These are phyloP conservation scores for Rhynchospora breviuscula DNA, from an alignment of 176 grass and related monocot genomes.

Conservation along the genomic window DNA sequence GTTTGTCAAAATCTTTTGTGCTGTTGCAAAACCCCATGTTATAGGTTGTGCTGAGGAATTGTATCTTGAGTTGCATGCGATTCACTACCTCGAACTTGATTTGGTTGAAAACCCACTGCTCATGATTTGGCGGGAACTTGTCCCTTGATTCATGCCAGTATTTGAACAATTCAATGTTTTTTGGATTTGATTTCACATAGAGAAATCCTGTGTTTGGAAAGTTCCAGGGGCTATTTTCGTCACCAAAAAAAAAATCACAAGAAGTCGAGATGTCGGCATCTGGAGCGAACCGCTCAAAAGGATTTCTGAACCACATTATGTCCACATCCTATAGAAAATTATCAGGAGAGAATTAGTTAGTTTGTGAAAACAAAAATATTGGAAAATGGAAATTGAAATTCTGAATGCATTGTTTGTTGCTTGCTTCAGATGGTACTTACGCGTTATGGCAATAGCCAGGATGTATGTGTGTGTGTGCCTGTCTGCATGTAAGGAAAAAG, in stretches of 20 bases:
- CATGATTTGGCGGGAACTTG: slow-evolving; percentile 42
- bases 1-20: slow-evolving; percentile 55
- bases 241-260: slow-evolving; percentile 63
- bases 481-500: no score
- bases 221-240: slow-evolving; percentile 44
- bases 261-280: slow-evolving; percentile 57
- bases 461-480: no score
- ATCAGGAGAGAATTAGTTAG: background rate
- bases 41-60: slow-evolving; percentile 60
- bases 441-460: no score
- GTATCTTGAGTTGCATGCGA: slow-evolving; percentile 39
- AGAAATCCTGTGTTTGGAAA: slow-evolving; percentile 71
- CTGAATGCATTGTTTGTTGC: background rate
- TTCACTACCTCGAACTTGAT: slow-evolving; percentile 46
- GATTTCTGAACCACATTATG: slow-evolving; percentile 77
- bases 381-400: background rate
- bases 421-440: background rate
- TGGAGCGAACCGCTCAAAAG: slow-evolving; percentile 50
- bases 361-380: background rate
- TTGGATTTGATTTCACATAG: slow-evolving; percentile 47
- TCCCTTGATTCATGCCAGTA: slow-evolving; percentile 42
- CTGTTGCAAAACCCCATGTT: slow-evolving; percentile 65
- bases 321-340: slow-evolving; percentile 49
- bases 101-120: slow-evolving; percentile 68
- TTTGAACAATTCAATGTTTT: slow-evolving; percentile 45